Percentiles rank a stretch among this genome's conserved stretches.
Conservation (phyloP, 352 stramenopile genomes). For the Pythium pyrilobum region DNA sequence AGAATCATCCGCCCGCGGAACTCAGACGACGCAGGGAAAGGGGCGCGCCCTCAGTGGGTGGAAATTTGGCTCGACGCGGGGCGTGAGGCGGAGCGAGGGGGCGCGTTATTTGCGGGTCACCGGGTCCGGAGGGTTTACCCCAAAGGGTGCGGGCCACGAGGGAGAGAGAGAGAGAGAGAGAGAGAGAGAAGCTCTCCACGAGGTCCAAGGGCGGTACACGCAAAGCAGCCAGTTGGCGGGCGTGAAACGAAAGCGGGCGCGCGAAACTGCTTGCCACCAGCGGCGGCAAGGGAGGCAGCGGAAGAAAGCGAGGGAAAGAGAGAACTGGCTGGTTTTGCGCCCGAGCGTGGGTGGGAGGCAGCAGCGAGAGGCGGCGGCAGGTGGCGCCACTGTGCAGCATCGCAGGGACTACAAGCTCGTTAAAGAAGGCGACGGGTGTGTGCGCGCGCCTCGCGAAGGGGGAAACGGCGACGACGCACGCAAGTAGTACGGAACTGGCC, state of each 20-base stretch:
- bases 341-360: slow-evolving; percentile 5
- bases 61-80: not conserved
- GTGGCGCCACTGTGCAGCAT: slow-evolving; percentile 11
- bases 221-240: too few species aligned
- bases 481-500: slow-evolving; percentile 9
- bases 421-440: not conserved
- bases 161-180: too few species aligned
- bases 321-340: slow-evolving; percentile 9
- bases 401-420: not conserved
- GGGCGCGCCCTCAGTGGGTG: not conserved
- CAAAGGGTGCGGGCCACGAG: slow-evolving; percentile 2
- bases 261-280: slow-evolving; percentile 5
- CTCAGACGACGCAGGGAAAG: not conserved
- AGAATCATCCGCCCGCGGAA: slow-evolving; percentile 2
- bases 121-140: not conserved
- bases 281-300: not conserved
- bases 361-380: not conserved
- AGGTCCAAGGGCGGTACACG: too few species aligned
- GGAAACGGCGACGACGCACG: slow-evolving; percentile 3
- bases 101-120: slow-evolving; percentile 5
- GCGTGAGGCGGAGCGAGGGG: not conserved
- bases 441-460: not conserved
- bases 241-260: slow-evolving; percentile 6
- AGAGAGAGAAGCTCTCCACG: too few species aligned
- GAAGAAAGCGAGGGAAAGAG: not conserved